Conservation (phyloP, 495 filamentous ascomycete genomes). For the Cladorrhinum samala region DNA sequence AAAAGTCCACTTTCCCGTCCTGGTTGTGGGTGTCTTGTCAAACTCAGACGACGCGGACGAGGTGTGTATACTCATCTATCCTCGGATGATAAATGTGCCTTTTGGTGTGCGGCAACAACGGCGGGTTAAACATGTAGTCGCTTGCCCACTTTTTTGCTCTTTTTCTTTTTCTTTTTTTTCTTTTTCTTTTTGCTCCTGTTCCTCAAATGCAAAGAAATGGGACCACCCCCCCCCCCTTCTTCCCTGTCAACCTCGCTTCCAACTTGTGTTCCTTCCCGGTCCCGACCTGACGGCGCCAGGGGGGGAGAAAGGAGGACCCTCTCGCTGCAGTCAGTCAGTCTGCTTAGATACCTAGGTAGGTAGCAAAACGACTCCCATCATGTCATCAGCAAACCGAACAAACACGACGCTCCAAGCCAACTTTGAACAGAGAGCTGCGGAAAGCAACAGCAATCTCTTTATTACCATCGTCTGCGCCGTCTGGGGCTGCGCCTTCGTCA, state of each 20-base stretch:
- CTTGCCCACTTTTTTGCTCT: neutral
- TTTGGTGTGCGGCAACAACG: neutral
- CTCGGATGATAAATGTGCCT: neutral
- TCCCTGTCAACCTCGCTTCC: too few relatives aligned
- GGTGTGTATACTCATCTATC: neutral
- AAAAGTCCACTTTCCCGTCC: neutral
- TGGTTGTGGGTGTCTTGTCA: too few relatives aligned
- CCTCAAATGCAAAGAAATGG: too few relatives aligned
- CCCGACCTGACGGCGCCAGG: too few relatives aligned
- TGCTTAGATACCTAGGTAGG: neutral
- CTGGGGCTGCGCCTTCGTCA: slow-evolving; percentile 15
- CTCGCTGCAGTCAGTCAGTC: too few relatives aligned
- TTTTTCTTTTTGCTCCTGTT: neutral
- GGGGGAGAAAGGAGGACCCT: too few relatives aligned
- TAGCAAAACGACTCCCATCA: neutral
- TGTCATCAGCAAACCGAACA: slow-evolving; percentile 1
- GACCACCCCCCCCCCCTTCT: too few relatives aligned
- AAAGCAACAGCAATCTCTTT: slow-evolving; percentile 16
- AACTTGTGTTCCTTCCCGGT: too few relatives aligned
- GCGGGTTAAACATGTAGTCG: neutral
- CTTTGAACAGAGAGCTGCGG: slow-evolving; percentile 16
- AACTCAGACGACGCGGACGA: neutral
- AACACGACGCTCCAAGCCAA: slow-evolving; percentile 2
- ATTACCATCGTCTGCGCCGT: slow-evolving; percentile 17
- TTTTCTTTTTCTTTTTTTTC: neutral